phyloP scores from a whole-genome alignment of 1,139 yeast genomes.

The Yamadazyma friedrichii region DNA sequence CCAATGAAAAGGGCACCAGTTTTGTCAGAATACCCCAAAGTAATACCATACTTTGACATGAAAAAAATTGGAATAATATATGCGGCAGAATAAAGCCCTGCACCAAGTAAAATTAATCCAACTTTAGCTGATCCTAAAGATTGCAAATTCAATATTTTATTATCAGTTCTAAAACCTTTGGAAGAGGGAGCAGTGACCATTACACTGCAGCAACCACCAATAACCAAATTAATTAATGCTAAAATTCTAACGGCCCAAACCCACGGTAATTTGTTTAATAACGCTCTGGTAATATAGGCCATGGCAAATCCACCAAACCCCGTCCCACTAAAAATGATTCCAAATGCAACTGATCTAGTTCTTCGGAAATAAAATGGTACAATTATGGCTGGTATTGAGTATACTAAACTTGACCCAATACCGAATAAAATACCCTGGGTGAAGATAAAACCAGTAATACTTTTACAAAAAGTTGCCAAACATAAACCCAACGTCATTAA shows the following conservation, averaged over 20 bases:
- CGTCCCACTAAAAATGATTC: slow-evolving; percentile 40
- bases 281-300: slow-evolving; percentile 31
- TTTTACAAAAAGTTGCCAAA: slow-evolving; percentile 22
- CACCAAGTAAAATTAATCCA: slow-evolving; percentile 28
- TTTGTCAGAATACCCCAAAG: slow-evolving; percentile 31
- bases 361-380: slow-evolving; percentile 38
- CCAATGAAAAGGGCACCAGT: slow-evolving; percentile 46
- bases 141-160: slow-evolving; percentile 15
- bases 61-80: slow-evolving; percentile 39
- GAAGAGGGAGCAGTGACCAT: slow-evolving; percentile 19
- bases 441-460: slow-evolving; percentile 29
- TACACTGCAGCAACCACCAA: slow-evolving; percentile 18
- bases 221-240: slow-evolving; percentile 25
- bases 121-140: slow-evolving; percentile 21
- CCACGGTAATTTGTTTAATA: slow-evolving; percentile 35
- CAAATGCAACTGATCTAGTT: slow-evolving; percentile 42
- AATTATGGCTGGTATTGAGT: slow-evolving; percentile 40
- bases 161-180: slow-evolving; percentile 19
- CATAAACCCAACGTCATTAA: slow-evolving; percentile 28
- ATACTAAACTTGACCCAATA: slow-evolving; percentile 34
- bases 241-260: slow-evolving; percentile 36
- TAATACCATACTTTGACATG: slow-evolving; percentile 40
- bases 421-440: slow-evolving; percentile 41
- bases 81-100: slow-evolving; percentile 39
- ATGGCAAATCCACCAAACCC: slow-evolving; percentile 42